Evolutionary conservation across 1,284 basidiomycete species (phyloP).

Genomic region (Trametes pubescens): DNA sequence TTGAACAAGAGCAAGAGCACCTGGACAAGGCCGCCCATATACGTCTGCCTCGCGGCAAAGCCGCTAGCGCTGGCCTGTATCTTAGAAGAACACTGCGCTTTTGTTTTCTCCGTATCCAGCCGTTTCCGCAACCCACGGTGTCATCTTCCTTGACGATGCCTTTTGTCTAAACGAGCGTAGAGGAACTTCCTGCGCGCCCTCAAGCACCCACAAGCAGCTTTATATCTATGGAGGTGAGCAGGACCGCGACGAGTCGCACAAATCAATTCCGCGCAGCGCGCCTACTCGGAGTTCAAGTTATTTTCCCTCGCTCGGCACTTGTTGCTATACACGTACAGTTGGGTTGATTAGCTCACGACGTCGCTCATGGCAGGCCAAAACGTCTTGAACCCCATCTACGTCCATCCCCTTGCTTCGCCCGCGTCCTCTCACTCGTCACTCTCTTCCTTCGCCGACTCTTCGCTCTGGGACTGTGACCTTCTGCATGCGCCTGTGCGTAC

Average conservation of each 20-base stretch:
- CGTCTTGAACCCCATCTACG: constrained; percentile 28
- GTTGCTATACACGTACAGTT: constrained; percentile 23
- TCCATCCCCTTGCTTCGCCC: constrained; percentile 25
- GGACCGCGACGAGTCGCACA: neutral
- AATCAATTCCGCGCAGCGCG: constrained; percentile 17
- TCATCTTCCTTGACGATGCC: constrained; percentile 14
- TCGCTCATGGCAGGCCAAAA: constrained; percentile 31
- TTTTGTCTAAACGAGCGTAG: constrained; percentile 18
- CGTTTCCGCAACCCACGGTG: constrained; percentile 3
- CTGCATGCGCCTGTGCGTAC: constrained; percentile 17
- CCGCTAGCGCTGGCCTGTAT: constrained; percentile 1
- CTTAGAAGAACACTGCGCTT: constrained; percentile 1
- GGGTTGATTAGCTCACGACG: constrained; percentile 21
- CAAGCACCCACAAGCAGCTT: constrained; percentile 7
- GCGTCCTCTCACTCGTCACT: constrained; percentile 21
- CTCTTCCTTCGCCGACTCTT: constrained; percentile 16
- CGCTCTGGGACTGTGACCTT: constrained; percentile 25
- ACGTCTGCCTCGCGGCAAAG: constrained; percentile 1
- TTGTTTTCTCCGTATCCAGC: constrained; percentile 13
- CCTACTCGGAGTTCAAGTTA: constrained; percentile 2
- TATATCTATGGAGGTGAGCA: constrained; percentile 10
- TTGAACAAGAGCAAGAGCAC: constrained; percentile 11
- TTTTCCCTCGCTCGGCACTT: constrained; percentile 15
- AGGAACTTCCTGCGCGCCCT: constrained; percentile 3
- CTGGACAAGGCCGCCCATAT: constrained; percentile 13